Evolutionary conservation across 345 rosid species (phyloP).

Genomic region (Linum trigynum): DNA sequence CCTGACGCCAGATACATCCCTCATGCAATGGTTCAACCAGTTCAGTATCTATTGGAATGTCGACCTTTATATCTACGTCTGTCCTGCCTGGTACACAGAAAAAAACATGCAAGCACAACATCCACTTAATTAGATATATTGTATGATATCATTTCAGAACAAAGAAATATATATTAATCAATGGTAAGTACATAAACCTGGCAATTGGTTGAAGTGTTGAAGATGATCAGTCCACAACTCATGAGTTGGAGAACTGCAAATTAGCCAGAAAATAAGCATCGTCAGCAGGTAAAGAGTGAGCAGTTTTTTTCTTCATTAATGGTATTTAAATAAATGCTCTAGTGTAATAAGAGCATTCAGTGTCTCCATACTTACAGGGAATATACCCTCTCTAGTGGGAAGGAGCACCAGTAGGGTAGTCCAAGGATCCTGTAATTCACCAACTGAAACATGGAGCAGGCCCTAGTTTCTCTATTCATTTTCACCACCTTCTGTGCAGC

Average conservation of each 20-base stretch:
- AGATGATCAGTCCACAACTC: constrained; percentile 38
- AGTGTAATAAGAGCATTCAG: background rate
- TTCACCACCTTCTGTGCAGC: constrained; percentile 72
- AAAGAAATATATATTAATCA: background rate
- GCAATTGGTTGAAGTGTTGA: constrained; percentile 52
- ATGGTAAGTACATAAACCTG: constrained; percentile 37
- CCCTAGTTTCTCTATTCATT: constrained; percentile 49
- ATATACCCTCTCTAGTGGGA: constrained; percentile 59
- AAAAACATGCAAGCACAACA: background rate
- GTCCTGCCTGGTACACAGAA: constrained; percentile 46
- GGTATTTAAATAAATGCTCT: background rate
- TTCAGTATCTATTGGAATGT: constrained; percentile 55
- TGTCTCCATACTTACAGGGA: constrained; percentile 44
- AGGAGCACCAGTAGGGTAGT: constrained; percentile 71
- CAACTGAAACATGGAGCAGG: constrained; percentile 46
- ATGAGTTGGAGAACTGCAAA: constrained; percentile 44
- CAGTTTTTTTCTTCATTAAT: too few relatives aligned
- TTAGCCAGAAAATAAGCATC: constrained; percentile 10
- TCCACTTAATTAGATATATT: background rate
- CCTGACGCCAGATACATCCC: constrained; percentile 71
- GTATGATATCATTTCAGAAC: too few relatives aligned
- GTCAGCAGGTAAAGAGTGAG: background rate
- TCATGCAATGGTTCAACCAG: constrained; percentile 74
- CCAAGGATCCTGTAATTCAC: constrained; percentile 75
- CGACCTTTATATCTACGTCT: constrained; percentile 48